Evolutionary conservation across 306 rosid genomes (phyloP), one percentile per base, ranked within the genome.

Genomic region (Lagenaria siceraria): DNA sequence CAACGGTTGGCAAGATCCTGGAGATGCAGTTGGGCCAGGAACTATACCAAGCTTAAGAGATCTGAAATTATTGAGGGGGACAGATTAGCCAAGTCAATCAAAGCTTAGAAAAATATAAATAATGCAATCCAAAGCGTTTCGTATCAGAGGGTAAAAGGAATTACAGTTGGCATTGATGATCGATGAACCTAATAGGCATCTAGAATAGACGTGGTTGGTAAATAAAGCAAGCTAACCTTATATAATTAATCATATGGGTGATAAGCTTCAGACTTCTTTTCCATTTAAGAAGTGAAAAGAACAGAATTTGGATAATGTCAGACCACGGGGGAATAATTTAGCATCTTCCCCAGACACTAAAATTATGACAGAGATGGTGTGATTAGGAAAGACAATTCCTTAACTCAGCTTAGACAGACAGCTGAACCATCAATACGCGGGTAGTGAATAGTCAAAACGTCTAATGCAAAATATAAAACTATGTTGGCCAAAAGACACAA

Each of bases 11-110:
- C 92, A 89, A 76, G 91, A 88, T 85, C 92, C 99, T 63, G 78
- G 77, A 29, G 90, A 77, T 22, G 85, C 74, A 29, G 86, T 75
- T 74, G 97, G 86, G 52, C 89, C 89, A 69, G 95, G 93, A 76
- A 90, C 89, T 58, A 95, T 86, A 64, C 99, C 99, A 77, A 95
- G 93, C 88, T 90, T 95, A 81, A 95, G 96, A 82, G 98, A 89
- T 91, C 99, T 95, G 84, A 61, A 79, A 42, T 81, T 78, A 63
- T 77, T 73, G 61, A 78, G 81, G 78, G 55, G 77, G 56, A 75
- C 27, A 25, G 9, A 70, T 9, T 29, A 29, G 59, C 61, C 59
- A 46, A 76, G 60, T 72, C 31, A 29, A 17, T 42, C 38, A 40
- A 62, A 77, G 73, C 64, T 8, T 78, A 84, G 24, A 24, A 58